Evolutionary conservation across 163 green algal species (phyloP).

Genomic region (Dunaliella salina): DNA sequence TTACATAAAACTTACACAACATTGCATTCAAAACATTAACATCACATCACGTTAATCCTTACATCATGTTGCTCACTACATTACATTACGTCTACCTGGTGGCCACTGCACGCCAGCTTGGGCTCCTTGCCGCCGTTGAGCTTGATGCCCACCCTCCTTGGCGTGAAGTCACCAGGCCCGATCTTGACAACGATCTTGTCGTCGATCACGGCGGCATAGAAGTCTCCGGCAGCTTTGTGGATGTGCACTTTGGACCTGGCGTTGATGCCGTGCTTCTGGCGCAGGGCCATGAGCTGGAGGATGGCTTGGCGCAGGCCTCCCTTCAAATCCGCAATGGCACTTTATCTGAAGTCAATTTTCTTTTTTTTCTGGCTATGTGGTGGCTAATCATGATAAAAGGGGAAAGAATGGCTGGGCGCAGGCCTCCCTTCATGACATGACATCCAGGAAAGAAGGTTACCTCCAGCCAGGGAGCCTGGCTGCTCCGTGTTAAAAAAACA

Average conservation of each 20-base stretch:
- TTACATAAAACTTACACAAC: too few species aligned
- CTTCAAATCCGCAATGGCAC: slow-evolving; percentile 8
- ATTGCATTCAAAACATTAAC: too few species aligned
- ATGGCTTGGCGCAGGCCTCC: slow-evolving; percentile 44
- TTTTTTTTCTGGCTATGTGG: too few species aligned
- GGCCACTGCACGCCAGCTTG: slow-evolving; percentile 57
- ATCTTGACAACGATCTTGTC: slow-evolving; percentile 65
- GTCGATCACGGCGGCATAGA: slow-evolving; percentile 83
- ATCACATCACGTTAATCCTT: too few species aligned
- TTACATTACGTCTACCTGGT: slow-evolving; percentile 40
- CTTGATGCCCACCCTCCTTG: slow-evolving; percentile 55
- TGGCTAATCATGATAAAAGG: too few species aligned
- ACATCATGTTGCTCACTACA: too few species aligned
- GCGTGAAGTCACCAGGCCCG: slow-evolving; percentile 76
- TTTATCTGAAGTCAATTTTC: too few species aligned
- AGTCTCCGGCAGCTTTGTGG: slow-evolving; percentile 62
- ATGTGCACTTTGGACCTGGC: slow-evolving; percentile 43
- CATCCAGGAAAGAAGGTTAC: too few species aligned
- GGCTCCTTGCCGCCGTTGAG: slow-evolving; percentile 55
- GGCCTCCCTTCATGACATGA: too few species aligned
- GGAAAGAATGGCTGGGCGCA: too few species aligned
- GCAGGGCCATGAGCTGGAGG: slow-evolving; percentile 63
- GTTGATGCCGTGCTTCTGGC: slow-evolving; percentile 61
- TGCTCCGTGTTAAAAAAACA: too few species aligned
- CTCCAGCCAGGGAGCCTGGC: too few species aligned